Base-by-base conservation (phyloP, 441 rosid species). In the Rhodomyrtus psidioides region DNA sequence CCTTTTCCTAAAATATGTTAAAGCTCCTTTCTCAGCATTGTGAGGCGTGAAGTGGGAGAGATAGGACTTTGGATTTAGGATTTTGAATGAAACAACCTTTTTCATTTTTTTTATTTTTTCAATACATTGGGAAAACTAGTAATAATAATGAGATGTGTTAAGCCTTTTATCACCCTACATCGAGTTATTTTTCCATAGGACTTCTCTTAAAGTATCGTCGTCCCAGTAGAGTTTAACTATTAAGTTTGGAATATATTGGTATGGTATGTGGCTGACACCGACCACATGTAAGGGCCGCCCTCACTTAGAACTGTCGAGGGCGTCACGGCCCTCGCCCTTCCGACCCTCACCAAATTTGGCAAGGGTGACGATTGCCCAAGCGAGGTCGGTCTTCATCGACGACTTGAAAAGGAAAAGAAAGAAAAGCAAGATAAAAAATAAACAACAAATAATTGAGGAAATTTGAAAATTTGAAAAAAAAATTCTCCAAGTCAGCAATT, bases 381-480 rank as follows among this genome's bases (percentile, higher is more conserved):
- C 0, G 0, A 70, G n/a, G 59, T 6, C 0, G 2, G 1, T 46
- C 46, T 14, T 65, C 12, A 19, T 14, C 1, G 4, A 24, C 5
- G 1, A 70, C 17, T 39, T 1, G 27, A n/a, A 34, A 42, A 70
- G 79, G 51, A 70, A 70, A 70, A 70, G 13, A 70, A 65, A 34
- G 7, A 70, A 70, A 39, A 39, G 54, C 17, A 53, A 53, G 53
- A 70, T 2, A 39, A 70, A 8, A 55, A 55, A 12, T 51, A 54
- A 54, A 54, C 17, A 6, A 54, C 17, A 6, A 54, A 53, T 6
- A 55, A 55, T 17, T 55, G 56, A 55, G 24, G 19, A 19, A 55
- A 17, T 16, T 54, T 51, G 53, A 13, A 51, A 51, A 14, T 53
- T 53, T 13, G 7, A 17, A 7, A 19, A 34, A 34, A 34, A 55